phyloP scores from a whole-genome alignment of 1,284 basidiomycete genomes.

The Boletus smithii region DNA sequence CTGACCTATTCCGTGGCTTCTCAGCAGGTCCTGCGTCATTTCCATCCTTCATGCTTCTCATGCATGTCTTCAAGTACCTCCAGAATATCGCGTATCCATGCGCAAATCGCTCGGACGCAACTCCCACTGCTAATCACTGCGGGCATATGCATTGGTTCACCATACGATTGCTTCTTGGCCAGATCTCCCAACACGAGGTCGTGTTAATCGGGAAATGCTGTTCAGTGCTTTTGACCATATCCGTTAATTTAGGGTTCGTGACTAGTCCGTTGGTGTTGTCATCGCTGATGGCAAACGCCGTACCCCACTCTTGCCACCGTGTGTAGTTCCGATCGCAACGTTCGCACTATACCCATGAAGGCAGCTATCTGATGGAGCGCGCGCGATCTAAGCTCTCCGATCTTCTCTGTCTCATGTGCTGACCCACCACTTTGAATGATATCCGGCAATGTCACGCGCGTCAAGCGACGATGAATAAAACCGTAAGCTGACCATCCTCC shows the following conservation, averaged over 20 bases:
- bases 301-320: conserved; percentile 21
- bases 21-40: conserved; percentile 9
- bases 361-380: conserved; percentile 18
- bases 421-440: conserved; percentile 1
- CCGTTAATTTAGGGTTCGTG: conserved; percentile 35
- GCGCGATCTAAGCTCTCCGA: conserved; percentile 25
- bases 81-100: conserved; percentile 7
- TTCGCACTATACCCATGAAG: conserved; percentile 16
- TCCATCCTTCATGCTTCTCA: conserved; percentile 8
- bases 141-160: conserved; percentile 11
- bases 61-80: conserved; percentile 7
- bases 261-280: conserved; percentile 14
- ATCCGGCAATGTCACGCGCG: conserved; percentile 3
- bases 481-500: conserved; percentile 18
- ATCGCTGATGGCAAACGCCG: conserved; percentile 24
- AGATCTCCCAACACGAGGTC: conserved; percentile 26
- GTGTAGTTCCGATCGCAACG: conserved; percentile 13
- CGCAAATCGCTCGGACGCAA: conserved; percentile 21
- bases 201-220: conserved; percentile 27
- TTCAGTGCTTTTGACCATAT: conserved; percentile 28
- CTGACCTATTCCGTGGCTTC: conserved; percentile 12
- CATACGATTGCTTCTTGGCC: conserved; percentile 13
- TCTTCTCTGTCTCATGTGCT: conserved; percentile 1
- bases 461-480: conserved; percentile 9
- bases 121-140: conserved; percentile 20